Evolutionary conservation across 2,329 filamentous ascomycete species (phyloP).

Genomic region (Reticulascus tulasneorum): DNA sequence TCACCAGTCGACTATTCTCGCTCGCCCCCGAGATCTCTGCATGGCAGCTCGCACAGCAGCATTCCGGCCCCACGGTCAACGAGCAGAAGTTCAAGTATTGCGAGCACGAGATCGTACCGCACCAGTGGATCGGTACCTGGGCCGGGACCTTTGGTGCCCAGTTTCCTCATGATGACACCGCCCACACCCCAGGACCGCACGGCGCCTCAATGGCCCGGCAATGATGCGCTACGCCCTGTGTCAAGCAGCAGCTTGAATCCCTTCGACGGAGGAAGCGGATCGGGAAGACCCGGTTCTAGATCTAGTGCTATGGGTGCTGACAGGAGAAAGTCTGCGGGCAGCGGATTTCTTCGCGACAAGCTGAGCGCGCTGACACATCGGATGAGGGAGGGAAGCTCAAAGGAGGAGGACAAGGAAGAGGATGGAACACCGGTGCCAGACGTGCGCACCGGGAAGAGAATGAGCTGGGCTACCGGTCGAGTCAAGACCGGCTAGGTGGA

Average conservation of each 20-base stretch:
- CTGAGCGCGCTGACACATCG: conserved; percentile 24
- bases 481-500: conserved; percentile 5
- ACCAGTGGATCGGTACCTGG: conserved; percentile 24
- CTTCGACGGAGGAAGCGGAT: conserved; percentile 13
- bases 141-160: conserved; percentile 26
- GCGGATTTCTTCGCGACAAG: conserved; percentile 32
- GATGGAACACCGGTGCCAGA: too few species aligned
- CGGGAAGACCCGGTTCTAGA: conserved; percentile 13
- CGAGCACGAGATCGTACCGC: conserved; percentile 40
- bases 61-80: conserved; percentile 39
- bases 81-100: conserved; percentile 51
- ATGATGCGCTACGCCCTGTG: conserved; percentile 17
- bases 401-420: conserved; percentile 16
- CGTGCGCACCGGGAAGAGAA: conserved; percentile 5
- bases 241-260: conserved; percentile 18
- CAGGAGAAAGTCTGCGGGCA: conserved; percentile 21
- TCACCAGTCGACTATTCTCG: conserved; percentile 56
- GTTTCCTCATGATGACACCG: conserved; percentile 44
- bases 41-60: conserved; percentile 44
- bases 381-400: conserved; percentile 17
- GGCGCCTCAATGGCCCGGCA: conserved; percentile 14
- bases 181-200: conserved; percentile 32
- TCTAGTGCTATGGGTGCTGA: conserved; percentile 14
- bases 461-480: conserved; percentile 6
- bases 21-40: conserved; percentile 52